phyloP scores from a whole-genome alignment of 495 filamentous ascomycete species.

The Penicillium lividum region DNA sequence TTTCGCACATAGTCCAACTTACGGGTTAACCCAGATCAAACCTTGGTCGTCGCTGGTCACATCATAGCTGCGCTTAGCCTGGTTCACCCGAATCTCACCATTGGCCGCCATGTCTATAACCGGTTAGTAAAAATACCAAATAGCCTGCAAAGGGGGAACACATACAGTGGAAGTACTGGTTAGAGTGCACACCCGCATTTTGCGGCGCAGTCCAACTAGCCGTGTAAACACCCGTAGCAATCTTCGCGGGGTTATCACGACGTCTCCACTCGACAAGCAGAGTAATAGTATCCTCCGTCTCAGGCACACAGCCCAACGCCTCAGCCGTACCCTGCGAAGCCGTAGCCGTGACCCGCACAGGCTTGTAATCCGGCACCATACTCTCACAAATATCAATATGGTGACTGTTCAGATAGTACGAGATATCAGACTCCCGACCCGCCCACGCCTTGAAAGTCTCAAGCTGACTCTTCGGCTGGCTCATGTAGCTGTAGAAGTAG shows the following conservation, averaged over 20 bases:
- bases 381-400: conserved; percentile 88
- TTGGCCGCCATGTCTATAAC: conserved; percentile 66
- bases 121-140: conserved; percentile 9
- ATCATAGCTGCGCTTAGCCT: conserved; percentile 93
- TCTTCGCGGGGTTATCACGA: conserved; percentile 61
- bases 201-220: conserved; percentile 94
- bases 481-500: conserved; percentile 98
- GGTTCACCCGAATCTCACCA: conserved; percentile 87
- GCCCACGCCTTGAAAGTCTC: conserved; percentile 98
- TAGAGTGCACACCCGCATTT: conserved; percentile 86
- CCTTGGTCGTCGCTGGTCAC: conserved; percentile 77
- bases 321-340: conserved; percentile 70
- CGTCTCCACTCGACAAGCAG: conserved; percentile 85
- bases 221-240: conserved; percentile 89
- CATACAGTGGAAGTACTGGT: conserved; percentile 90
- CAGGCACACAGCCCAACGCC: conserved; percentile 72
- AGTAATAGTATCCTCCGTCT: conserved; percentile 92
- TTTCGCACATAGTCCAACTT: conserved; percentile 13
- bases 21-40: conserved; percentile 82
- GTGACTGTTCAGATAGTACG: conserved; percentile 92
- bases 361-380: conserved; percentile 81
- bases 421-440: conserved; percentile 86
- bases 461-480: conserved; percentile 87
- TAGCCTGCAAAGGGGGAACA: not conserved
- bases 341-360: conserved; percentile 75